Conservation (phyloP, 805 yeast genomes). For the Candida ovalis region DNA sequence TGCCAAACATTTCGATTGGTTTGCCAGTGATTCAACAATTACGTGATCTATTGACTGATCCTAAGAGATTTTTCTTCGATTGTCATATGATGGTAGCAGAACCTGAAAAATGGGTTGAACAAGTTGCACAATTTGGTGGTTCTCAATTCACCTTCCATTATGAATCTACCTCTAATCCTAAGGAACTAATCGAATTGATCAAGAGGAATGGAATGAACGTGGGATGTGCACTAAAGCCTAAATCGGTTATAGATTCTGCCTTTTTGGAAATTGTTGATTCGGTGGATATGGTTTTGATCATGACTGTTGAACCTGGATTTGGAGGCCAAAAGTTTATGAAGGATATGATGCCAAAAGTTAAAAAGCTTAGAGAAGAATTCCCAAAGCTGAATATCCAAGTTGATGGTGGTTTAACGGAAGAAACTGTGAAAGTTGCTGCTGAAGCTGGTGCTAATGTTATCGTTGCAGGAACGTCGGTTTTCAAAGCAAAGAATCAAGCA, state of each 20-base stretch:
- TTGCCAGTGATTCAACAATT: constrained; percentile 51
- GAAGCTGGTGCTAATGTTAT: constrained; percentile 96
- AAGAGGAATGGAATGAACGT: constrained; percentile 82
- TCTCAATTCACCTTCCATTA: constrained; percentile 95
- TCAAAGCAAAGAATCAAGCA: constrained; percentile 75
- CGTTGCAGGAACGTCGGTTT: constrained; percentile 95
- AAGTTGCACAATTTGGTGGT: constrained; percentile 90
- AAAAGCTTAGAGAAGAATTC: constrained; percentile 61
- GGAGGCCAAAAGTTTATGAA: constrained; percentile 97
- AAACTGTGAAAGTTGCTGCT: constrained; percentile 85
- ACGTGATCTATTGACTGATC: constrained; percentile 30
- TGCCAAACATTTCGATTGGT: constrained; percentile 93
- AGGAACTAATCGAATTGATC: constrained; percentile 69
- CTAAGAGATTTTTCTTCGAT: constrained; percentile 54
- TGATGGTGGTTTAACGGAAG: constrained; percentile 92
- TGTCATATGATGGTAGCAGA: constrained; percentile 95
- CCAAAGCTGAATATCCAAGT: constrained; percentile 89
- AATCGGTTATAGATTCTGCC: constrained; percentile 74
- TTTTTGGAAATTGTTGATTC: constrained; percentile 42
- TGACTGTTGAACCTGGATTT: constrained; percentile 99
- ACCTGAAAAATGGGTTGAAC: constrained; percentile 93
- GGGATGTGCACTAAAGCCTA: constrained; percentile 93
- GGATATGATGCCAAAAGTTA: constrained; percentile 95
- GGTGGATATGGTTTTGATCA: constrained; percentile 91
- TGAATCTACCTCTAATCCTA: constrained; percentile 83